Percentiles rank a stretch among this genome's conserved stretches.
Conservation (phyloP, 495 filamentous ascomycete genomes). For the Neurospora sp. region DNA sequence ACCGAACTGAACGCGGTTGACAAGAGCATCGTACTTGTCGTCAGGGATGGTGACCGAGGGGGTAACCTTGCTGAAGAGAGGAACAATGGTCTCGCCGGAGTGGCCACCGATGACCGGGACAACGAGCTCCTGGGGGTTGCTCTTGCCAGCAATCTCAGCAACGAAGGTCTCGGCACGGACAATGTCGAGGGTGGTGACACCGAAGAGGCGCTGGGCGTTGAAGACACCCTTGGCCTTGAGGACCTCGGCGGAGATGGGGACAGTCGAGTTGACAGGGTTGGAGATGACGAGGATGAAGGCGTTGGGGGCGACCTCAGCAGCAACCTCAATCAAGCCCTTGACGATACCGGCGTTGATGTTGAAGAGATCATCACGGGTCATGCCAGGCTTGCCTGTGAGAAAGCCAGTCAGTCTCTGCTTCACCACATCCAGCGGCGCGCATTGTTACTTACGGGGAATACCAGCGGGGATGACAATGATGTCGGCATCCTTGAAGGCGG, state of each 20-base stretch:
- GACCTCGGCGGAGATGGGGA: constrained; percentile 93
- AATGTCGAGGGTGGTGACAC: constrained; percentile 96
- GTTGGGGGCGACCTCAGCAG: constrained; percentile 79
- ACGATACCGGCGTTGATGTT: constrained; percentile 97
- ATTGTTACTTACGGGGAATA: constrained; percentile 71
- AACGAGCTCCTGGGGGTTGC: constrained; percentile 67
- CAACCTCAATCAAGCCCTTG: constrained; percentile 70
- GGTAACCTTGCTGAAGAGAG: constrained; percentile 85
- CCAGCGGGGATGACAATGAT: constrained; percentile 95
- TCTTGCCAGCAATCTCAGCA: constrained; percentile 69
- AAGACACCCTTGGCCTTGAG: constrained; percentile 89
- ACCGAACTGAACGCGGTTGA: constrained; percentile 94
- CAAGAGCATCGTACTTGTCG: constrained; percentile 76
- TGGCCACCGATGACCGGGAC: constrained; percentile 95
- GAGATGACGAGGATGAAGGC: constrained; percentile 94
- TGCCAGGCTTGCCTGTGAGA: constrained; percentile 82
- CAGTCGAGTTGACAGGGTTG: constrained; percentile 98
- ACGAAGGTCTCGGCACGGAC: constrained; percentile 97
- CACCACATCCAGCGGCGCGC: constrained; percentile 1
- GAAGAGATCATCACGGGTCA: constrained; percentile 99
- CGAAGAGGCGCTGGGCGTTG: constrained; percentile 87
- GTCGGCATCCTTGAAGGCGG: constrained; percentile 80
- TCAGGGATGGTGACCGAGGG: constrained; percentile 69
- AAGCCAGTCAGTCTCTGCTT: constrained; percentile 3
- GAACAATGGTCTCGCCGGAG: constrained; percentile 95